Evolutionary conservation across 345 rosid genomes (phyloP), one percentile per base, ranked within the genome.

Genomic region (Pseudoturritis turrita): DNA sequence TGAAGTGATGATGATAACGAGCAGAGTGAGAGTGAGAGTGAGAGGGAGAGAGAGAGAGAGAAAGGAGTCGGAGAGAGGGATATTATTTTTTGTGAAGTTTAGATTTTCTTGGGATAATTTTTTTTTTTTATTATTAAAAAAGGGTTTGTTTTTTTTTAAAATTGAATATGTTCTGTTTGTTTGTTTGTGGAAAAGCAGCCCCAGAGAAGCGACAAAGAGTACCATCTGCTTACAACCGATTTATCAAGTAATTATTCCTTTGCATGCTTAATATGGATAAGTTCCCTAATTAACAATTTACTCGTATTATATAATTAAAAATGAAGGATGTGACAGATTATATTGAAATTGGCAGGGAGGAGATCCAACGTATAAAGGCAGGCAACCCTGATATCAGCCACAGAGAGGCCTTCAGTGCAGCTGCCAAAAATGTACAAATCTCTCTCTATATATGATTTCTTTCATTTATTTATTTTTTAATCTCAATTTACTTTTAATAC

Each of bases 201-300:
- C 97, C 97, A 35, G 97, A 89, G 87, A 94, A 94, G 87, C 81
- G 98, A 81, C 97, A 86, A 80, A 88, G 97, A 88, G 97, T 94
- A 78, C 98, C 98, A 72, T 94, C 98, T 52, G 98, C 98, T 61
- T 94, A 94, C 88, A 94, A 94, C 79, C 91, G 98, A 80, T 94
- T 94, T 87, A 91, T 94, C 87, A 94, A 94, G 98, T 94, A 75
- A 79, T 86, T 71, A 63, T 64, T 73, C 59, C 55, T 43, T 35
- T 65, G 63, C n/a, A n/a, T n/a, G n/a, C 63, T 63, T 73, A 64
- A 52, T 55, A 55, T 55, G 57, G 50, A 55, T 64, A 47, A 55
- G 31, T 57, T 46, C 23, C 72, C 26, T 46, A 56, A 55, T 63
- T 35, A 56, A 7, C 26, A 43, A 15, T 10, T 23, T 55, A 18